phyloP scores from a whole-genome alignment of 192 early-diverging fungal species.

The Chytriomyces confervae region DNA sequence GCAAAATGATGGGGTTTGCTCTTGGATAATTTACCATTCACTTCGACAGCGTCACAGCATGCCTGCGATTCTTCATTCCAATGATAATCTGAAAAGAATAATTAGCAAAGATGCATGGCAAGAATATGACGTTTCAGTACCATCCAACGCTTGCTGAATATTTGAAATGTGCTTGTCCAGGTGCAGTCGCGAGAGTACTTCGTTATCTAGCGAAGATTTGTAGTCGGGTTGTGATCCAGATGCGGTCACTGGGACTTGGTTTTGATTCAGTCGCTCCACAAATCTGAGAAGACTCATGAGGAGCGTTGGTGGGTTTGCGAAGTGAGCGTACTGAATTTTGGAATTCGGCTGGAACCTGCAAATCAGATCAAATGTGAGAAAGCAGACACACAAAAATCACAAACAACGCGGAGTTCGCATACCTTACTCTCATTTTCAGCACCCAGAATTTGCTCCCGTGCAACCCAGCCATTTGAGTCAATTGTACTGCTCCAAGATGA shows the following conservation, averaged over 20 bases:
- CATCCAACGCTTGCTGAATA: conserved; percentile 62
- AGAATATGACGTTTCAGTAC: conserved; percentile 20
- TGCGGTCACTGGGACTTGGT: neutral
- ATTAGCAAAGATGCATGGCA: neutral
- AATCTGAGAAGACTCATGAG: conserved; percentile 71
- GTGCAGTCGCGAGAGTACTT: conserved; percentile 33
- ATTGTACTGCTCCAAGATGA: conserved; percentile 79
- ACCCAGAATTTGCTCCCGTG: conserved; percentile 91
- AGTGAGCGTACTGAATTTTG: conserved; percentile 88
- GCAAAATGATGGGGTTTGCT: neutral
- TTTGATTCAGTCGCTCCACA: conserved; percentile 56
- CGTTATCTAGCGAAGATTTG: conserved; percentile 14
- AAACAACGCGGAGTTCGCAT: neutral
- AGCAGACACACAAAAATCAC: neutral
- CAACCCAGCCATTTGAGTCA: conserved; percentile 88
- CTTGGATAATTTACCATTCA: conserved; percentile 38
- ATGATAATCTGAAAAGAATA: conserved; percentile 59
- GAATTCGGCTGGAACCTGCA: conserved; percentile 79
- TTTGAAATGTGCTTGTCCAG: conserved; percentile 56
- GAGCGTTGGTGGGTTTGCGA: conserved; percentile 92
- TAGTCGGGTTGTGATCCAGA: conserved; percentile 10
- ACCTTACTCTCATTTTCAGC: conserved; percentile 88
- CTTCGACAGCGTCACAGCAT: conserved; percentile 72
- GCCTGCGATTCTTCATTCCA: conserved; percentile 69
- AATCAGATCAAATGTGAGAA: neutral